phyloP scores from a whole-genome alignment of 441 rosid species.

The Jatropha podagrica region DNA sequence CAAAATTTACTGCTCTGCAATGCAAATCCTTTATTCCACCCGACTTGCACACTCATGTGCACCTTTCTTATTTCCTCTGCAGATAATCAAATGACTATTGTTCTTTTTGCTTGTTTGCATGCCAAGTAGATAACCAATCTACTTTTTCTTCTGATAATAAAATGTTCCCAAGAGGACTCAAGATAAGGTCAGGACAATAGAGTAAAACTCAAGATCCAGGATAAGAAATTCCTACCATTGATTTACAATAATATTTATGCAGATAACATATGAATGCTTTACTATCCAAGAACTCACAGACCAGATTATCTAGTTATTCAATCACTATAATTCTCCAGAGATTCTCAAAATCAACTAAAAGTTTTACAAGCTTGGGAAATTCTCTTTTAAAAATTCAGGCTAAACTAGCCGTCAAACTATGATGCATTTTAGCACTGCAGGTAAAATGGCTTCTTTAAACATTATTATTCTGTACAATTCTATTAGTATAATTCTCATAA shows the following conservation, averaged over 20 bases:
- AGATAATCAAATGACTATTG: not conserved
- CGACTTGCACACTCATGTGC: not conserved
- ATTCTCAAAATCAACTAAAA: not conserved
- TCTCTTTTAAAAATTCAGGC: not conserved
- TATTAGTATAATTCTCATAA: not conserved
- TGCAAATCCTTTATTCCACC: not conserved
- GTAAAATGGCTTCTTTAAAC: not conserved
- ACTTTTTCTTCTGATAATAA: not conserved
- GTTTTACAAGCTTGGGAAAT: not conserved
- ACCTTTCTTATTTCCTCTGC: not conserved
- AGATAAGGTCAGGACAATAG: not conserved
- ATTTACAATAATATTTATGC: not conserved
- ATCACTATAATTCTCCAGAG: not conserved
- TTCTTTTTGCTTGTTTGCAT: not conserved
- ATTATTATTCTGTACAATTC: not conserved
- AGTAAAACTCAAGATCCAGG: not conserved
- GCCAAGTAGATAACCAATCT: not conserved
- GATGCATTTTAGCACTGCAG: conserved; percentile 2
- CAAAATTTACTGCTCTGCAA: not conserved
- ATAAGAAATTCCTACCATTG: not conserved
- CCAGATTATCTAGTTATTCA: not conserved
- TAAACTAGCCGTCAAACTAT: not conserved
- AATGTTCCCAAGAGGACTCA: not conserved
- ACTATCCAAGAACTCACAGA: not conserved
- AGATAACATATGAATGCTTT: not conserved